These are phyloP conservation scores for Eucommia ulmoides DNA, from an alignment of 257 asterid species.

Conservation along the genomic window DNA sequence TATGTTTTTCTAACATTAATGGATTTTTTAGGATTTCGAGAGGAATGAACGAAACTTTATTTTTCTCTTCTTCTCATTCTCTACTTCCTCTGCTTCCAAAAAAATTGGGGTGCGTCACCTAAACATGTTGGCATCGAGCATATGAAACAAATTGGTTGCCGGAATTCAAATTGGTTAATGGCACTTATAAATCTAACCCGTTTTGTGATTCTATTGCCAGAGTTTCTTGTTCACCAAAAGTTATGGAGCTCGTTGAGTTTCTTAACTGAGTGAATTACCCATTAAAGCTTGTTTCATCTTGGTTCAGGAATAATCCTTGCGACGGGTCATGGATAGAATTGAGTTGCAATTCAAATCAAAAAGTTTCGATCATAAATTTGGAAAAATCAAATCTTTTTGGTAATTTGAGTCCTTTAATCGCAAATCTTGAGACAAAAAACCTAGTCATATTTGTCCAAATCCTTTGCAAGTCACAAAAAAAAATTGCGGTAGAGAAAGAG, in stretches of 20 bases:
- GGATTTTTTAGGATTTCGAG: no score
- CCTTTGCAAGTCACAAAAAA: slow-evolving; percentile 63
- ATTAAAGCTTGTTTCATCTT: slow-evolving; percentile 45
- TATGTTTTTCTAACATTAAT: no score
- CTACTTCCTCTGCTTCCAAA: no score
- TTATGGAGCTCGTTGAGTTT: slow-evolving; percentile 58
- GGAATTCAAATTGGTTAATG: slow-evolving; percentile 44
- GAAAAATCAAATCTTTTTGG: slow-evolving; percentile 56
- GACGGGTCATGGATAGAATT: slow-evolving; percentile 53
- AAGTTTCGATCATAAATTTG: slow-evolving; percentile 41
- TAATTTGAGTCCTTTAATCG: slow-evolving; percentile 50
- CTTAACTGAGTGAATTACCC: slow-evolving; percentile 75
- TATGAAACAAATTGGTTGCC: no score
- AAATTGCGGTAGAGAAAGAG: slow-evolving; percentile 70
- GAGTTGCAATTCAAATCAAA: slow-evolving; percentile 36
- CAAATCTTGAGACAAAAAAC: slow-evolving; percentile 61
- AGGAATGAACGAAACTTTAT: no score
- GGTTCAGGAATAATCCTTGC: slow-evolving; percentile 77
- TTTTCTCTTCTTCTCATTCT: no score
- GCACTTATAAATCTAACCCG: slow-evolving; percentile 33
- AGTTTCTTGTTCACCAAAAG: slow-evolving; percentile 42
- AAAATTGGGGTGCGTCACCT: no score
- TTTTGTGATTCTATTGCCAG: slow-evolving; percentile 50
- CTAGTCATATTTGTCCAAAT: slow-evolving; percentile 70
- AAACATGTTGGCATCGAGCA: no score